phyloP scores from a whole-genome alignment of 176 grass and related monocot species.

The Bolboschoenus planiculmis region DNA sequence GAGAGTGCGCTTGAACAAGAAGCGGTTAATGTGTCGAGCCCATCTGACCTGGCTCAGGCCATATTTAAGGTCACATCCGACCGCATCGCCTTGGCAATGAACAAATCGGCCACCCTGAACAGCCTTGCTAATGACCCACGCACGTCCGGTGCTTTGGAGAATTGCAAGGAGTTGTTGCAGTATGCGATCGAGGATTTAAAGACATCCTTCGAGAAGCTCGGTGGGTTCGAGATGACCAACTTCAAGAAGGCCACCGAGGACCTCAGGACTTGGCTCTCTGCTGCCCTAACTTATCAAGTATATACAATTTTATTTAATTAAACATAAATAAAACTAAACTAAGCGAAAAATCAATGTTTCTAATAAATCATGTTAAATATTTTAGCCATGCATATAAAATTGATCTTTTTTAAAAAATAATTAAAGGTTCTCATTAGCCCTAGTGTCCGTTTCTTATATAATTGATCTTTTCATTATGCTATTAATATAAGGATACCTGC shows the following conservation, averaged over 20 bases:
- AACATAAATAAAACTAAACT: not conserved
- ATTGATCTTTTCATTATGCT: not conserved
- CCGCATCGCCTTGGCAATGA: slow-evolving; percentile 43
- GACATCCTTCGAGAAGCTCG: slow-evolving; percentile 48
- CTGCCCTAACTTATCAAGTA: slow-evolving; percentile 54
- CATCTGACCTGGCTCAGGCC: slow-evolving; percentile 38
- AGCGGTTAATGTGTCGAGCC: slow-evolving; percentile 33
- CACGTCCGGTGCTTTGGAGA: slow-evolving; percentile 48
- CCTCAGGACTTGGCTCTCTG: slow-evolving; percentile 75
- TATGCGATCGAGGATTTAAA: slow-evolving; percentile 67
- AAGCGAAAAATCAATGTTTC: not conserved
- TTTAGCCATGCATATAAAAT: not conserved
- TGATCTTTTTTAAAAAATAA: too few relatives aligned
- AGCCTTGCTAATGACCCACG: slow-evolving; percentile 49
- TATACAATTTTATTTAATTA: not conserved
- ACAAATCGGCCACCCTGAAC: slow-evolving; percentile 41
- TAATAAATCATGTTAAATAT: not conserved
- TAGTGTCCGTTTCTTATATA: too few relatives aligned
- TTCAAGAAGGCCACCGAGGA: slow-evolving; percentile 53
- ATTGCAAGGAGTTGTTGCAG: slow-evolving; percentile 75
- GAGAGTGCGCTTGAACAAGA: slow-evolving; percentile 43
- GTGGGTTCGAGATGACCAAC: slow-evolving; percentile 51
- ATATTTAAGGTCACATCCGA: slow-evolving; percentile 54
- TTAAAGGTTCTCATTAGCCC: too few relatives aligned
- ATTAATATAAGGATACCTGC: slow-evolving; percentile 52